Percentiles rank a stretch among this genome's conserved stretches.
These are phyloP conservation scores for Phaeosphaeria sp. DNA, from an alignment of 2,329 filamentous ascomycete species.

Conservation along the genomic window DNA sequence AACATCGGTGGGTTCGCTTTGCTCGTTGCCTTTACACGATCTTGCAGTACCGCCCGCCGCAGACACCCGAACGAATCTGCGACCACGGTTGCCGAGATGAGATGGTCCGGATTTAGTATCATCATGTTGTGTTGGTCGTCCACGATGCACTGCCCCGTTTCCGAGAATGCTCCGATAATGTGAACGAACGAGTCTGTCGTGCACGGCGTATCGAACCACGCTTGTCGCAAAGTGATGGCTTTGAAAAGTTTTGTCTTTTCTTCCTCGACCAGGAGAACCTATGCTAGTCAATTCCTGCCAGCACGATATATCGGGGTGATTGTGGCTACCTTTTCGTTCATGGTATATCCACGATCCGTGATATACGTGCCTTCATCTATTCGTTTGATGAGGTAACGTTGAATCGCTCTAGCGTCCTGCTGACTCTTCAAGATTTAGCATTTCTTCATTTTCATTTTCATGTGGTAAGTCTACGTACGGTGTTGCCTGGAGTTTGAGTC, in stretches of 20 bases:
- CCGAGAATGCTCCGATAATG: slow-evolving; percentile 78
- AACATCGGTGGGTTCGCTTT: slow-evolving; percentile 81
- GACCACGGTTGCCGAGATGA: slow-evolving; percentile 92
- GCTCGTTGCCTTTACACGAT: slow-evolving; percentile 89
- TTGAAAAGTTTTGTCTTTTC: slow-evolving; percentile 72
- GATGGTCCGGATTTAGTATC: slow-evolving; percentile 91
- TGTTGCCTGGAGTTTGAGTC: slow-evolving; percentile 66
- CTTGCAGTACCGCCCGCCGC: slow-evolving; percentile 89
- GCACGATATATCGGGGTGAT: not conserved
- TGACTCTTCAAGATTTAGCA: slow-evolving; percentile 74
- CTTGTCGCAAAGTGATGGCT: slow-evolving; percentile 78
- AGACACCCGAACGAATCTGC: slow-evolving; percentile 95
- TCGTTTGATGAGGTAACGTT: slow-evolving; percentile 83
- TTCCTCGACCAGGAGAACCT: slow-evolving; percentile 83
- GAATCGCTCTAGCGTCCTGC: slow-evolving; percentile 75
- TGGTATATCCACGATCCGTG: slow-evolving; percentile 65
- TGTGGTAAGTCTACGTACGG: slow-evolving; percentile 59
- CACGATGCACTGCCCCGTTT: slow-evolving; percentile 75
- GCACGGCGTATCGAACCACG: slow-evolving; percentile 84
- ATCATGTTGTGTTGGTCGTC: slow-evolving; percentile 84
- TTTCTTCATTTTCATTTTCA: slow-evolving; percentile 25
- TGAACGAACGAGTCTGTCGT: slow-evolving; percentile 80
- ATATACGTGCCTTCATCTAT: slow-evolving; percentile 73
- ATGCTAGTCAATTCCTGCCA: not conserved
- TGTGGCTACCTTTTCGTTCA: slow-evolving; percentile 71